Base-by-base conservation (phyloP, 2,329 filamentous ascomycete species). In the Lachnellula occidentalis region DNA sequence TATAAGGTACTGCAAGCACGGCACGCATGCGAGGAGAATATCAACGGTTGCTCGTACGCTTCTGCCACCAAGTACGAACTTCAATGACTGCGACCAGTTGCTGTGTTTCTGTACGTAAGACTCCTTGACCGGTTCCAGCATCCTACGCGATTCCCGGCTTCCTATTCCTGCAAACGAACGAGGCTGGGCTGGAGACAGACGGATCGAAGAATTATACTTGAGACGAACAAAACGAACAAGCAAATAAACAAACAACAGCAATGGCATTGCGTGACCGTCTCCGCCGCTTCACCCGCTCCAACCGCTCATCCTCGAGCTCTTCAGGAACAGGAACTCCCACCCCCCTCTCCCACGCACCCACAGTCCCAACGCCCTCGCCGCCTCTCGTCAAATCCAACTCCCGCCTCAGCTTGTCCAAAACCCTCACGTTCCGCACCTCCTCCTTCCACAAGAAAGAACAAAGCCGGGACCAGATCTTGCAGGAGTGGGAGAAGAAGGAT, bases 401-500 rank as follows among this genome's bases (percentile, higher is more conserved):
- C 2, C 22, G 22, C 19, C 53, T 60, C 34, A 43, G 37, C 12
- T 21, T 56, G 15, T 45, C 54, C 1, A 59, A 58, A 34, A 52
- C 55, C 17, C 48, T 60, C 2, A 60, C 59, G 6, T 63, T 57
- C 48, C 37, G 39, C 7, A 41, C 8, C 34, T 36, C 34, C 9
- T 27, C 22, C 31, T 15, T 34, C 3, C n/a, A 9, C n/a, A 43
- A 48, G n/a, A 37, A 54, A 24, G 52, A 57, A 34, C 51, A 53
- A 39, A 60, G 56, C 17, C 43, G 53, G 14, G 31, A 45, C 9
- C 46, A 55, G 17, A 42, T 47, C 1, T 27, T 62, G 7, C 57
- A 58, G 17, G 53, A 56, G n/a, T 63, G 61, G 61, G 52, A 55
- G 50, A 54, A 53, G 15, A 45, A 51, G 8, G 62, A 64, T 41